Conservation (phyloP, 495 filamentous ascomycete species). For the Chaetomium fimeti region DNA sequence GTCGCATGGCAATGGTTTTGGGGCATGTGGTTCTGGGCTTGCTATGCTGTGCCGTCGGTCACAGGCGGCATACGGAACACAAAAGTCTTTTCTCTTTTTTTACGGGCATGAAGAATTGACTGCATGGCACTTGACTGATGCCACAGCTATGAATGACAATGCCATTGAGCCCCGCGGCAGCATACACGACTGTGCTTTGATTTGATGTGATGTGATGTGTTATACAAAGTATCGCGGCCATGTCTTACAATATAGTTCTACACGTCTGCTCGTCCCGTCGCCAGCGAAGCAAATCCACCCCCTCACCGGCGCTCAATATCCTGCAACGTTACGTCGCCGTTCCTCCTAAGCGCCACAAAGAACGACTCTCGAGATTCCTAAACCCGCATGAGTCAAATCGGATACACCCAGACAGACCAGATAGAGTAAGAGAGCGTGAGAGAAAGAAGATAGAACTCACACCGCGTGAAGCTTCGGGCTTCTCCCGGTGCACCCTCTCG, state of each 20-base stretch:
- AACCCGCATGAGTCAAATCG: background rate
- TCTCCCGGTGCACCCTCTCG: slow-evolving; percentile 73
- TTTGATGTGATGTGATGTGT: background rate
- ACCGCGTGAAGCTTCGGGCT: slow-evolving; percentile 83
- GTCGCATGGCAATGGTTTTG: slow-evolving; percentile 23
- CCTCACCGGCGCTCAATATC: slow-evolving; percentile 20
- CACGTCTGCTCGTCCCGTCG: background rate
- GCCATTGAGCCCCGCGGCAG: slow-evolving; percentile 19
- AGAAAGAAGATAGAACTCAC: slow-evolving; percentile 50
- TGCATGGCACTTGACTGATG: slow-evolving; percentile 11
- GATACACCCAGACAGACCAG: background rate
- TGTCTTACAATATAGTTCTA: background rate
- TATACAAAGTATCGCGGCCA: slow-evolving; percentile 2
- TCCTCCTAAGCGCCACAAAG: slow-evolving; percentile 73
- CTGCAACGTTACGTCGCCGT: slow-evolving; percentile 40
- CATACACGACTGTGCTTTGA: background rate
- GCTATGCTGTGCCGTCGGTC: slow-evolving; percentile 11
- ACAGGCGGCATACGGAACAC: slow-evolving; percentile 10
- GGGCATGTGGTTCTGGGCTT: slow-evolving; percentile 19
- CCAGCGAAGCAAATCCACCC: slow-evolving; percentile 1
- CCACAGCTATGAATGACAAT: slow-evolving; percentile 22
- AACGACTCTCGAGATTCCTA: slow-evolving; percentile 90
- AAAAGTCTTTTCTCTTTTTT: slow-evolving; percentile 20
- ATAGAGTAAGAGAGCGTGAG: background rate
- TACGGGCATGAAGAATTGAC: slow-evolving; percentile 22